Percentiles rank a stretch among this genome's conserved stretches.
These are phyloP conservation scores for Spergularia bocconei DNA, from an alignment of 148 eudicot genomes.

Conservation along the genomic window DNA sequence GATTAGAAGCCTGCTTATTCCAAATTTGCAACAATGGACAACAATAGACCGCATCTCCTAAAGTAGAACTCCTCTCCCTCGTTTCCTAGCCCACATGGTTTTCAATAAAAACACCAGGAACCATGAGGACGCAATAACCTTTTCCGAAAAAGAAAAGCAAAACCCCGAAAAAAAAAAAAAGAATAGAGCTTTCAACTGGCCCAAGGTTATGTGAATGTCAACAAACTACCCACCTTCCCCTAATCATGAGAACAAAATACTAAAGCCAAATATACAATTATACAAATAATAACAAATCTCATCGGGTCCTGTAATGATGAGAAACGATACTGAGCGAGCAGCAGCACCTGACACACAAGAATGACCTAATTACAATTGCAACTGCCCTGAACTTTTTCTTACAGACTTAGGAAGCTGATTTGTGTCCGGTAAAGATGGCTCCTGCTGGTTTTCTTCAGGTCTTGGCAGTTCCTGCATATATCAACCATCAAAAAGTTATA, in stretches of 20 bases:
- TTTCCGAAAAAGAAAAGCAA: background rate
- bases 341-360: conserved; percentile 20
- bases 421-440: conserved; percentile 34
- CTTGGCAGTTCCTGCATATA: conserved; percentile 45
- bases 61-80: background rate
- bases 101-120: conserved; percentile 29
- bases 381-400: conserved; percentile 54
- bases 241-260: conserved; percentile 26
- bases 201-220: conserved; percentile 23
- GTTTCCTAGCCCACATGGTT: conserved; percentile 14
- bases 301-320: conserved; percentile 23
- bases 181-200: conserved; percentile 16
- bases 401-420: conserved; percentile 44
- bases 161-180: background rate
- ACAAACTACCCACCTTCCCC: conserved; percentile 25
- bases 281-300: conserved; percentile 46
- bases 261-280: conserved; percentile 62
- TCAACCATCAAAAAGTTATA: background rate
- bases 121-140: conserved; percentile 19
- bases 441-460: conserved; percentile 44
- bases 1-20: conserved; percentile 16
- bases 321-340: conserved; percentile 19
- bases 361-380: conserved; percentile 41
- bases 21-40: conserved; percentile 7
- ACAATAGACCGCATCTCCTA: conserved; percentile 1